Evolutionary conservation across 345 rosid species (phyloP), one percentile per base, ranked within the genome.

Genomic region (Rhodamnia argentea): DNA sequence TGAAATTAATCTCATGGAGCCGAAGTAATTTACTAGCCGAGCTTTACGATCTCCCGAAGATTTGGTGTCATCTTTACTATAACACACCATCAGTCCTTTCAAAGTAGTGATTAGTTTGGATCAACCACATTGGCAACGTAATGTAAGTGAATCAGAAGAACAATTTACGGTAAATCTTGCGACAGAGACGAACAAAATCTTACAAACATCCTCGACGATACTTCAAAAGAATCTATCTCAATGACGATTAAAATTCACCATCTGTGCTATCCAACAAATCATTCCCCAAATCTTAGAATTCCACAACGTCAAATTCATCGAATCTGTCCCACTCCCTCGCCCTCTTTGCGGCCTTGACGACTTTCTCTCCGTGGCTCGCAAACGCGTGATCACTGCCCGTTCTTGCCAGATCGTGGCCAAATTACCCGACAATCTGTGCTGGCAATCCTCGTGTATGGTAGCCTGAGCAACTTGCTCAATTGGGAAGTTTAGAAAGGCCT

Each of bases 401-500:
- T 64, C 78, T 18, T 0, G 78, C 16, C 44, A 64, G 18, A 64
- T 64, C 40, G 13, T 64, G 78, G 44, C 78, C 78, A 13, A 16
- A 16, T 3, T 0, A 16, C 78, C 78, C 10, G 44, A 18, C 56
- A 55, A 15, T 11, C 18, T 85, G 51, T 70, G 40, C 6, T 37
- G 14, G 70, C 52, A 26, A 14, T 83, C 59, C 78, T n/a, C n/a
- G n/a, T n/a, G n/a, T n/a, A n/a, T n/a, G n/a, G 7, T 84, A 89
- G 88, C 93, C 90, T 89, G 90, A 3, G 91, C 86, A 84, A 93
- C 95, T 3, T 88, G 87, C 54, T 93, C 94, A 13, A 90, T 81
- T 14, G 97, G 95, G 90, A 96, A 96, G 86, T 95, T 95, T 4
- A 96, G 95, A 86, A 86, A 87, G 44, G 98, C 95, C 83, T 91